phyloP scores from a whole-genome alignment of 164 flowering plant genomes.

The Umbellularia californica region DNA sequence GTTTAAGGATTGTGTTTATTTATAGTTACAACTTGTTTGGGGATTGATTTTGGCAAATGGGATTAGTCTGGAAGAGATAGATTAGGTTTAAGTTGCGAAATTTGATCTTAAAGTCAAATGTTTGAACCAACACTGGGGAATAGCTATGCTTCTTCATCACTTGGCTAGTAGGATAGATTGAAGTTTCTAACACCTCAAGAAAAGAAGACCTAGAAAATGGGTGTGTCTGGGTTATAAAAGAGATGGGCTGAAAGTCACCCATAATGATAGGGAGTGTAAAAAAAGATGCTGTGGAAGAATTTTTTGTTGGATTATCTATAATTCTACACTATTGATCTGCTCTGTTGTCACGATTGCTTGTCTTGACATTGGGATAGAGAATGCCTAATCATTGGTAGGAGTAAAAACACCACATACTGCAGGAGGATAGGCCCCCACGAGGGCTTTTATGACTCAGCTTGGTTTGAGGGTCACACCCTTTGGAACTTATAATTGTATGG shows the following conservation, averaged over 20 bases:
- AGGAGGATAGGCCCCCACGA: background rate
- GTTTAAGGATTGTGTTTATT: too few species aligned
- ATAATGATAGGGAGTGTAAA: background rate
- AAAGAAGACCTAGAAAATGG: background rate
- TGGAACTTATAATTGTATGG: too few species aligned
- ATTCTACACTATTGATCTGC: background rate
- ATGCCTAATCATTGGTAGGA: background rate
- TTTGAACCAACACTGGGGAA: background rate
- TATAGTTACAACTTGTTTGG: too few species aligned
- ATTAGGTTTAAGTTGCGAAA: too few species aligned
- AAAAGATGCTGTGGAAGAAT: background rate
- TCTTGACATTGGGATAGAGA: too few species aligned
- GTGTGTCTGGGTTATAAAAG: background rate
- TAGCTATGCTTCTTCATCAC: background rate
- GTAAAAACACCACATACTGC: background rate
- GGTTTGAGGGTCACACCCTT: background rate
- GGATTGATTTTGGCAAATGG: too few species aligned
- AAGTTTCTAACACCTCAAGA: background rate
- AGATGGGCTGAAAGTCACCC: background rate
- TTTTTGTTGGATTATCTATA: too few species aligned
- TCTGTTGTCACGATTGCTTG: background rate
- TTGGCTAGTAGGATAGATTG: background rate
- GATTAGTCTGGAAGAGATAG: too few species aligned
- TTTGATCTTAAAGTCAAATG: too few species aligned
- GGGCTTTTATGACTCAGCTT: background rate